Base-by-base conservation (phyloP, 177 flowering plant genomes). In the Vitis hybrid region DNA sequence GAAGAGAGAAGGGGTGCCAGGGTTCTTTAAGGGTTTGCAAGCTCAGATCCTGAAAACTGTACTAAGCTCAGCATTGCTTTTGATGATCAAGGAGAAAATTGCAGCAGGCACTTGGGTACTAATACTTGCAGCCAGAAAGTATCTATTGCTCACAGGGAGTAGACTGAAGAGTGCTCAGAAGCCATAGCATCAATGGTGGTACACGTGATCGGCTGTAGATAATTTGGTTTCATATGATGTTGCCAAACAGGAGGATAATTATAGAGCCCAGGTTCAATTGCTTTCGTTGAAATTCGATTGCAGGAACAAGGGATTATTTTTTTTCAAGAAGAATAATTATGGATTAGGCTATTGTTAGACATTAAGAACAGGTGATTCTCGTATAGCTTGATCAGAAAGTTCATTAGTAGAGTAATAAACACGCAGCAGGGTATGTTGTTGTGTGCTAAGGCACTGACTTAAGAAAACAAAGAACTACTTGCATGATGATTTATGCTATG, bases 61-160 rank as follows among this genome's bases (percentile, higher is more conserved):
- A 11, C 73, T 82, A 2, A 84, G 83, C 70, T 82, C 88, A 0
- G 86, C 86, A 3, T 70, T 85, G 80, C 86, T 85, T 22, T 61
- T 85, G 71, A 85, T 85, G 88, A 85, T 85, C 73, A 85, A 85
- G 76, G 88, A 85, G 76, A 85, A 79, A 64, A 78, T 79, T 50
- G 28, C 76, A 18, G 72, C 69, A 33, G 73, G 81, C 24, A 80
- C 88, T 7, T 81, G 86, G 88, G 76, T 85, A 60, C 79, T 85
- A 13, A 74, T 83, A 15, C 84, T 85, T 31, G 86, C 84, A 49
- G n/a, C 74, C 44, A 71, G 76, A 55, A 78, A 78, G 71, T 82
- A 64, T 53, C 80, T 85, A n/a, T 70, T 79, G 50, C 80, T 79
- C 44, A 68, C 80, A 4, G 67, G 72, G 69, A 77, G 81, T 33